Base-by-base conservation (phyloP, 768 basidiomycete genomes). In the Rhodotorula diobovata region DNA sequence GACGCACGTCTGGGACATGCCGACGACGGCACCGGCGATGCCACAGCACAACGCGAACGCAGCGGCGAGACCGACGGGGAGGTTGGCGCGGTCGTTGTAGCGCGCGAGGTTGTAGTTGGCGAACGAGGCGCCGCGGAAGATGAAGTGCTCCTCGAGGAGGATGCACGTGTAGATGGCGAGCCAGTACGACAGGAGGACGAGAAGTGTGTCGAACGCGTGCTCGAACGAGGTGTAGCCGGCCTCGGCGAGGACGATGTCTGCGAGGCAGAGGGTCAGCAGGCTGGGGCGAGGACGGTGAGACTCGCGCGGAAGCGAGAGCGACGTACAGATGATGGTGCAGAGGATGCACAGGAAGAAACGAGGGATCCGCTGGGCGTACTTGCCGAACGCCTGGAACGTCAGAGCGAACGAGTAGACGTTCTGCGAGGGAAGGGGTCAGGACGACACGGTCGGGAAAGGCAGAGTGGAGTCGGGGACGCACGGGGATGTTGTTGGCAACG, bases 121-220 rank as follows among this genome's bases (percentile, higher is more conserved):
- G 68, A 74, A 70, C 12, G 37, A 57, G 53, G 80, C 81, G 34
- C 75, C 68, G 43, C 84, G 81, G 83, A 86, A 85, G 77, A 85
- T 80, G 72, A 83, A 82, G 79, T 86, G 84, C 78, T 85, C 85
- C 73, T 83, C 81, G 30, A 84, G 76, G 46, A 85, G 80, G 74
- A 85, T 82, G 50, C 79, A 79, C 70, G 80, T 79, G 81, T 83
- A 85, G 77, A 85, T 84, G 28, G 83, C 81, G 59, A 85, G 82
- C 85, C 85, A 86, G 80, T 86, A 85, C 34, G 76, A 69, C 30
- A 78, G 67, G 37, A 77, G 67, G 50, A 78, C 63, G 61, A 78
- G 71, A 51, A 77, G 73, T 20, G 68, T 83, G 60, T 83, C 82
- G 58, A 85, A 81, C 67, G 82, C 81, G 46, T 68, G 71, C 43